phyloP scores from a whole-genome alignment of 345 rosid species.

The Rhodamnia argentea region DNA sequence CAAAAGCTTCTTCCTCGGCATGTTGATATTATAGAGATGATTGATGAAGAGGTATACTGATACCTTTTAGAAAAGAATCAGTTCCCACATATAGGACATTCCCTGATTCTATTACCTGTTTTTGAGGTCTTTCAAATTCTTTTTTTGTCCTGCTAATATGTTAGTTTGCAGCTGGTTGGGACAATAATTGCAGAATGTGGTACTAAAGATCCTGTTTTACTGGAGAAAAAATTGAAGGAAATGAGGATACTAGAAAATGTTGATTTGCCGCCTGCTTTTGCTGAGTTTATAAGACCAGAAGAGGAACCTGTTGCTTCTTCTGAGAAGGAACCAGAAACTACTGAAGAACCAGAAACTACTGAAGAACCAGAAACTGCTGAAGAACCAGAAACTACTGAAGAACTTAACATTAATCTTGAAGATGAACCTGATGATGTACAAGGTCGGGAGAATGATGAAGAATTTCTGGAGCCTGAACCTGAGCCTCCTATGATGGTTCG shows the following conservation, averaged over 20 bases:
- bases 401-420: conserved; percentile 4
- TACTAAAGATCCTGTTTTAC: conserved; percentile 20
- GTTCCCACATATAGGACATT: neutral
- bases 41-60: conserved; percentile 32
- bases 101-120: neutral
- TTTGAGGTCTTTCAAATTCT: neutral
- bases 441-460: neutral
- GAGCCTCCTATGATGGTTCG: conserved; percentile 24
- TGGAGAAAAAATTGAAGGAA: conserved; percentile 30
- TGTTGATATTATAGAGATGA: conserved; percentile 33
- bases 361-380: neutral
- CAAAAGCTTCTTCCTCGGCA: conserved; percentile 42
- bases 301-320: conserved; percentile 2
- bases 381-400: conserved; percentile 5
- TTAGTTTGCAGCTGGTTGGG: conserved; percentile 18
- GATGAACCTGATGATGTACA: conserved; percentile 8
- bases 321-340: conserved; percentile 3
- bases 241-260: conserved; percentile 42
- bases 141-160: neutral
- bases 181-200: conserved; percentile 32
- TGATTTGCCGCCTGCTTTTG: conserved; percentile 26
- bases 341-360: conserved; percentile 1
- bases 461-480: conserved; percentile 18
- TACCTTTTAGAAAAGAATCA: neutral
- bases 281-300: conserved; percentile 10